Evolutionary conservation across 2,329 filamentous ascomycete genomes (phyloP).

Genomic region (Pseudogymnoascus pannorum): DNA sequence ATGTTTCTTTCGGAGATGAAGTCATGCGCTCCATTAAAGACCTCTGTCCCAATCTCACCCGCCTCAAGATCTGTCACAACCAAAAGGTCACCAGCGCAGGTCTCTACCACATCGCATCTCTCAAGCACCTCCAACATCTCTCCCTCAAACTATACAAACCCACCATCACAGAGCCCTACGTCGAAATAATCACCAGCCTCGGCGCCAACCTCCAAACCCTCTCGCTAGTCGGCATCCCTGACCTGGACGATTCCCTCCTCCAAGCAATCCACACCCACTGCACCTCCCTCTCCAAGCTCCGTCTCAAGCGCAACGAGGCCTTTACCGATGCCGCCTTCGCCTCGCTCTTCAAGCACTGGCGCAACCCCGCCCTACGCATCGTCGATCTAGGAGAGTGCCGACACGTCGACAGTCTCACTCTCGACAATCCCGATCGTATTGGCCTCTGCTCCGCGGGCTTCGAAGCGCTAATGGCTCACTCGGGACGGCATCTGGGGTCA

Average conservation of each 20-base stretch:
- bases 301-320: constrained; percentile 68
- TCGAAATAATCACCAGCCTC: constrained; percentile 52
- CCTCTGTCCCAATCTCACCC: constrained; percentile 59
- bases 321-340: constrained; percentile 71
- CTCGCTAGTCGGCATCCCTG: constrained; percentile 62
- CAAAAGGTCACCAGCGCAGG: constrained; percentile 62
- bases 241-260: constrained; percentile 63
- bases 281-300: constrained; percentile 62
- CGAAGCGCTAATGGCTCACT: constrained; percentile 76
- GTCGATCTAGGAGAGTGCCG: constrained; percentile 74
- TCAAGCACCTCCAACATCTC: constrained; percentile 64
- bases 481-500: constrained; percentile 54
- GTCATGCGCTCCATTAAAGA: constrained; percentile 54
- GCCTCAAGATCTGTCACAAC: constrained; percentile 77
- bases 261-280: constrained; percentile 65
- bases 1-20: constrained; percentile 71
- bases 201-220: constrained; percentile 67
- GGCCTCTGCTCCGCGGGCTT: constrained; percentile 74
- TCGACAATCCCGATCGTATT: constrained; percentile 55
- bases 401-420: constrained; percentile 62
- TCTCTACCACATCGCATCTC: constrained; percentile 53
- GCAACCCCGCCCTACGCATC: constrained; percentile 61
- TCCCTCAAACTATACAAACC: constrained; percentile 59
- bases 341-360: constrained; percentile 67
- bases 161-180: constrained; percentile 49